Base-by-base conservation (phyloP, 306 rosid species). In the Dalbergia cochinchinensis region DNA sequence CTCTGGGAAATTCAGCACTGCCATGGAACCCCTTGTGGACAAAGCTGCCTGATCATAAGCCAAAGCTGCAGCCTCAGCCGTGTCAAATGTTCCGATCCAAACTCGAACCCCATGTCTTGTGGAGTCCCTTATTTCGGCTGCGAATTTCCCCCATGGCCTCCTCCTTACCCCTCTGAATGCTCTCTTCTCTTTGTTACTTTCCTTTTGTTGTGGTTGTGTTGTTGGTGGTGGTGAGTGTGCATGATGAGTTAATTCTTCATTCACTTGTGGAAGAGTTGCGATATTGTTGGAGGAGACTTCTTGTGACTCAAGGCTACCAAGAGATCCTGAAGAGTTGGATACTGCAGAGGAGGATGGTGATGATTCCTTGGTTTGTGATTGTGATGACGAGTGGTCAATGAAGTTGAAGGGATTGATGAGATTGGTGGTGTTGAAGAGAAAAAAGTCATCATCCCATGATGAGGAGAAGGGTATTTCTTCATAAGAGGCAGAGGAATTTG, bases 11-110 rank as follows among this genome's bases (percentile, higher is more conserved):
- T 94, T 94, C 16, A 94, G 90, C 57, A 89, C 91, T 0, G 97
- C 97, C 33, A 79, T 10, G 0, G 88, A 57, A 1, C 98, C 98
- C 62, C 94, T 83, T 5, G 91, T 81, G 0, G 85, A 63, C 16
- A 86, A 86, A 65, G 98, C 97, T 0, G 97, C 98, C 77, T 94
- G 97, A 45, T 94, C 98, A 19, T 94, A 92, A 0, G 98, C 97
- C 51, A 94, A 57, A 16, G 98, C 98, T 3, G 98, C 98, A 0
- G 87, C 97, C 82, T 92, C 94, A 0, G 97, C 92, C 1, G 88
- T 91, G 5, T 92, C 98, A 5, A 94, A 94, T 3, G 98, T 94
- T 26, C 98, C 98, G 2, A 94, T 90, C 97, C 97, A 94, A 13
- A 94, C 98, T 42, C 98, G 66, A 9, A 88, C 85, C 0, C 97